These are phyloP conservation scores for Cutaneotrichosporon cutaneum DNA, from an alignment of 1,284 basidiomycete genomes.

Conservation along the genomic window DNA sequence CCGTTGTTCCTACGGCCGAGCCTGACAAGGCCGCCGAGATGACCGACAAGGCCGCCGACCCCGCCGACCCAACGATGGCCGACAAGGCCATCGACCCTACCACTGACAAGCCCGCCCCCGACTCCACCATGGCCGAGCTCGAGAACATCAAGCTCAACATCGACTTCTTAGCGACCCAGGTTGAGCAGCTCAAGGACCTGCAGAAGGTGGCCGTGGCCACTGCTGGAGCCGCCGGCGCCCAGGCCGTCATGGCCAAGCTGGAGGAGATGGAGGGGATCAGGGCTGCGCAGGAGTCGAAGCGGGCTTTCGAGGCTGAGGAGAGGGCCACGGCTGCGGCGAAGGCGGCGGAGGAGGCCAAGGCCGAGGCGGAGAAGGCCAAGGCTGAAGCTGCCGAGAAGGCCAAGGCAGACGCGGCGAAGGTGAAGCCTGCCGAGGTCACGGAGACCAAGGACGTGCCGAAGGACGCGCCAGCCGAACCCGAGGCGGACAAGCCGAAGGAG, in stretches of 20 bases:
- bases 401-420: constrained; percentile 27
- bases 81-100: background rate
- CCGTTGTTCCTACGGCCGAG: background rate
- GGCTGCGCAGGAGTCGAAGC: background rate
- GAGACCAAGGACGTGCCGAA: constrained; percentile 3
- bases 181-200: background rate
- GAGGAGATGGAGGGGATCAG: background rate
- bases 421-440: background rate
- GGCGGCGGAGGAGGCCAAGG: background rate
- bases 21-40: background rate
- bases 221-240: background rate
- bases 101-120: background rate
- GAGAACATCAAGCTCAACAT: background rate
- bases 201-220: background rate
- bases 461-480: background rate
- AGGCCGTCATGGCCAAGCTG: background rate
- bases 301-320: background rate
- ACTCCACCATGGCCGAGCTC: background rate
- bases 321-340: background rate
- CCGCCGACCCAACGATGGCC: no score
- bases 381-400: constrained; percentile 32
- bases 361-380: constrained; percentile 4
- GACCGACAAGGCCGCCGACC: background rate
- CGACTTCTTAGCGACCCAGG: background rate
- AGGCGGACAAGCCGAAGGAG: background rate